Evolutionary conservation across 148 eudicot species (phyloP), one percentile per base, ranked within the genome.

Genomic region (Fagopyrum homotropicum): DNA sequence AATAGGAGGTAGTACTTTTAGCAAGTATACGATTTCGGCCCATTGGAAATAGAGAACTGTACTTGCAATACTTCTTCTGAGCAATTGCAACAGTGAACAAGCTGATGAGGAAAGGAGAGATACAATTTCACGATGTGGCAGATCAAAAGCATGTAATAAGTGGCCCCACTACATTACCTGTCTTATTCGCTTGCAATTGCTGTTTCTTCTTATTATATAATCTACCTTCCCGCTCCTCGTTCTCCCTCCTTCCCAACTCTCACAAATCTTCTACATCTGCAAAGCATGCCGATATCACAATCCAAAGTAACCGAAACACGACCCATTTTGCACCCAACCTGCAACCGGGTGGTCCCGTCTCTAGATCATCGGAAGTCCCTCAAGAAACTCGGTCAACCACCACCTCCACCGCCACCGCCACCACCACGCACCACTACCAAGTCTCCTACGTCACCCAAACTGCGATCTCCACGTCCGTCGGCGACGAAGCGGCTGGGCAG

Each of bases 401-500:
- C 80, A 2, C 75, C 80, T 2, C 79, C 79, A 0, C 79, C 79
- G 7, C 79, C 79, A 29, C 79, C 73, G 0, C 79, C 79, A 7
- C 76, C 76, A 4, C 73, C 60, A 6, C 48, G 55, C 9, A 6
- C 61, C 1, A 29, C 63, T 30, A 9, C 55, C 29, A 16, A 66
- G 48, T 63, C 81, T 6, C 84, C 84, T 1, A 73, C 84, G 7
- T 78, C 84, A 9, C 84, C 84, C 19, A 78, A 73, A 17, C 75
- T 82, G 9, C 57, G 81, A 26, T 82, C 84, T 1, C 82, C 84
- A 0, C 64, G 84, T 9, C 84, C 80, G 5, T 80, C 84, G 0
- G 82, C 82, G 0, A 48, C 75, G 3, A 82, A 79, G 55, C 17
- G 84, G 50, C 59, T 73, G n/a, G 84, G 85, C 1, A 69, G 63